phyloP scores from a whole-genome alignment of 1,284 basidiomycete genomes.

The Melanopsichium pennsylvanicum region DNA sequence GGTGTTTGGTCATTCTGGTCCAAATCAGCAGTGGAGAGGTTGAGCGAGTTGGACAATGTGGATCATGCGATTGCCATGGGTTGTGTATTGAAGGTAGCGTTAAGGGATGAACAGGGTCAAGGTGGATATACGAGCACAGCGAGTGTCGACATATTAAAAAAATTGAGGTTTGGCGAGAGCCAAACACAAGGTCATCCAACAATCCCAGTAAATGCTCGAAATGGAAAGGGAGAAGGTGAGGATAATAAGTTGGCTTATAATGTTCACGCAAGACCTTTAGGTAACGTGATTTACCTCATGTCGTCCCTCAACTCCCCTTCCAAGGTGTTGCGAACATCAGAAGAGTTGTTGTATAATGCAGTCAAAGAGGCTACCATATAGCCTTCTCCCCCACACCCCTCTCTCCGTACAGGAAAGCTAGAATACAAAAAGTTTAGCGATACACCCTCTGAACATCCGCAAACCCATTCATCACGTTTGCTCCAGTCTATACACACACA shows the following conservation, averaged over 20 bases:
- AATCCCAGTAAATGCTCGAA: constrained; percentile 4
- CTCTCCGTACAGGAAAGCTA: too few species aligned
- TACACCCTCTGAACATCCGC: too few species aligned
- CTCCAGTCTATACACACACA: too few species aligned
- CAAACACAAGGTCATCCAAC: constrained; percentile 30
- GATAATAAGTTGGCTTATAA: constrained; percentile 70
- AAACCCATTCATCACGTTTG: too few species aligned
- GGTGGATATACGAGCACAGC: constrained; percentile 59
- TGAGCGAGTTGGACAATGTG: constrained; percentile 74
- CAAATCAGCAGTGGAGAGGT: constrained; percentile 73
- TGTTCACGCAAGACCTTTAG: constrained; percentile 87
- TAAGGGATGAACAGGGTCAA: constrained; percentile 73
- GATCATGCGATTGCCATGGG: constrained; percentile 86
- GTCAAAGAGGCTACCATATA: constrained; percentile 7
- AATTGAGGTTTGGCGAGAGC: constrained; percentile 30
- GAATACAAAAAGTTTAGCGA: too few species aligned
- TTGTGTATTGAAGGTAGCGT: constrained; percentile 82
- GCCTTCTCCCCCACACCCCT: too few species aligned
- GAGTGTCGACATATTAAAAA: constrained; percentile 32
- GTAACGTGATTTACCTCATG: constrained; percentile 94
- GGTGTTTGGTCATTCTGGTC: constrained; percentile 89
- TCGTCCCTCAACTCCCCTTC: constrained; percentile 79
- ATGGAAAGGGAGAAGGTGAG: background rate
- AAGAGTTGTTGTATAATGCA: constrained; percentile 18
- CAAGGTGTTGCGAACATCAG: constrained; percentile 58